phyloP scores from a whole-genome alignment of 2,329 filamentous ascomycete genomes.

The Colletotrichum navitas region DNA sequence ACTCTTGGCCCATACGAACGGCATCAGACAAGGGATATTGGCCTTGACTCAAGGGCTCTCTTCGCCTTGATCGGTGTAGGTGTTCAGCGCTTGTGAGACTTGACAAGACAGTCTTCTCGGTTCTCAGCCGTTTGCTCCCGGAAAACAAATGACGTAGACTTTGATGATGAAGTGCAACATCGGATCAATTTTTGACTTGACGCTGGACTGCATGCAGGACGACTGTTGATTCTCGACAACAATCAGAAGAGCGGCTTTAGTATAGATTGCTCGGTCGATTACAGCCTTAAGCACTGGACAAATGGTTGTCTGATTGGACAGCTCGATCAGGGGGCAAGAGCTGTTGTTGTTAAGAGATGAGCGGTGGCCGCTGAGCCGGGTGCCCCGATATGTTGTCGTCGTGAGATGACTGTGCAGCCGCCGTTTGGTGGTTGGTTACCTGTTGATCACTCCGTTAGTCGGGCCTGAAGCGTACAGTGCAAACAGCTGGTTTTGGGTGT shows the following conservation, averaged over 20 bases:
- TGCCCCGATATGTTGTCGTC: neutral
- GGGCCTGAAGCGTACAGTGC: neutral
- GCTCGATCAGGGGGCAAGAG: neutral
- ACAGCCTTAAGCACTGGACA: neutral
- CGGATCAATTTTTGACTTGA: neutral
- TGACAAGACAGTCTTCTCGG: too few relatives aligned
- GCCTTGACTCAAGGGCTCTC: neutral
- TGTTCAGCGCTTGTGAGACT: neutral
- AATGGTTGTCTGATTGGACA: fast-evolving
- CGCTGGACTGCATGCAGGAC: neutral
- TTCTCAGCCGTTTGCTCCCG: neutral
- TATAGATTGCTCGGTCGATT: neutral
- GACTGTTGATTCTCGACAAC: neutral
- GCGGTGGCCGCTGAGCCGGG: neutral
- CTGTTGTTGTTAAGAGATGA: neutral
- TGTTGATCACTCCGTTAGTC: neutral
- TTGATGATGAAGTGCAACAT: neutral
- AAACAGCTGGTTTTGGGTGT: fast-evolving
- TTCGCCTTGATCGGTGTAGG: neutral
- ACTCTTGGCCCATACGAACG: neutral
- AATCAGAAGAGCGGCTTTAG: neutral
- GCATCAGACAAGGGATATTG: neutral
- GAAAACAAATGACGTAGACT: neutral
- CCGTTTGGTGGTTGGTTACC: neutral
- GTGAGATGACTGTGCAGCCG: neutral